A percentile compares a stretch with the other conserved stretches of the same genome.
These are phyloP conservation scores for Sisymbrium altissimum DNA, from an alignment of 345 rosid species.

Conservation along the genomic window DNA sequence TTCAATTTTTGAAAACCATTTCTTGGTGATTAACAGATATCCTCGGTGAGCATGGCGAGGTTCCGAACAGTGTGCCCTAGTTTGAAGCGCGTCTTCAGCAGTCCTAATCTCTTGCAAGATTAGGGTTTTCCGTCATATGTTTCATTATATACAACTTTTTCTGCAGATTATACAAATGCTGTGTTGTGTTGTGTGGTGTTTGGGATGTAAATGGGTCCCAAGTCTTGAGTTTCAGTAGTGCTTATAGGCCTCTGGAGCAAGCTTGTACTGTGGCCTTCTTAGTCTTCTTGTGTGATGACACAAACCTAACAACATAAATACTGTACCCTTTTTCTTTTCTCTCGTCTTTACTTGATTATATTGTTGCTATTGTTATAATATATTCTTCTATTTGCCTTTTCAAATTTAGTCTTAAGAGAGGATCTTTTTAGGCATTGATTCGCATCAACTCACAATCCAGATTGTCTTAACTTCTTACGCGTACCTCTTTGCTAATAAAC, in stretches of 20 bases:
- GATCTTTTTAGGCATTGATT: neutral
- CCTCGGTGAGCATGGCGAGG: conserved; percentile 62
- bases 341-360: neutral
- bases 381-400: neutral
- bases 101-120: conserved; percentile 35
- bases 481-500: neutral
- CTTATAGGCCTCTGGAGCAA: conserved; percentile 21
- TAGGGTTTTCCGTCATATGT: conserved; percentile 13
- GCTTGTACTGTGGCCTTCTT: conserved; percentile 19
- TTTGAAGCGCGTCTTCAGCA: conserved; percentile 75
- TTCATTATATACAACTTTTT: neutral
- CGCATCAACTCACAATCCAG: neutral
- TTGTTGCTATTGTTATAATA: conserved; percentile 1
- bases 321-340: neutral
- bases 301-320: conserved; percentile 17
- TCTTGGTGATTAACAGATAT: conserved; percentile 44
- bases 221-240: conserved; percentile 19
- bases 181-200: conserved; percentile 22
- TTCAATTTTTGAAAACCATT: neutral
- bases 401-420: neutral
- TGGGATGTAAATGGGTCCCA: conserved; percentile 19
- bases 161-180: conserved; percentile 1
- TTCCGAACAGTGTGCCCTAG: conserved; percentile 66
- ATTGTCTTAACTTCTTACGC: neutral
- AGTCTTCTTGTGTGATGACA: conserved; percentile 12